Base-by-base conservation (phyloP, 1,284 basidiomycete genomes). In the Tetrapyrgos nigripes region DNA sequence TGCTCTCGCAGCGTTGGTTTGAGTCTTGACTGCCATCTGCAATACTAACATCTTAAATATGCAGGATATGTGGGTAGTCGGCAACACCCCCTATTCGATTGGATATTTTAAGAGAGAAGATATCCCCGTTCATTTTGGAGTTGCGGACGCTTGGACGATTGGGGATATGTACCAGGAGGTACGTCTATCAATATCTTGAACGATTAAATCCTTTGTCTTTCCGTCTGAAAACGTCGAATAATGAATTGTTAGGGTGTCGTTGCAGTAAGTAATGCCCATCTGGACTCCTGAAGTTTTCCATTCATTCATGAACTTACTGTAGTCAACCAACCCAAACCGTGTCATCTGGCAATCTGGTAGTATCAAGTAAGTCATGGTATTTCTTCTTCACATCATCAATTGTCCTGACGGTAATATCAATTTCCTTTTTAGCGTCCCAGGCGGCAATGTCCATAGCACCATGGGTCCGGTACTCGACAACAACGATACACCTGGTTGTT, bases 51-150 rank as follows among this genome's bases (percentile, higher is more conserved):
- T n/a, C n/a, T n/a, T n/a, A n/a, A n/a, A n/a, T n/a, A n/a, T n/a
- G n/a, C 31, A 57, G 55, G 55, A 57, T 52, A 49, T 57, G 29
- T 57, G 55, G 55, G 55, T 51, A 17, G 48, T 51, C 31, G 55
- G 49, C 13, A 57, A 57, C 49, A 50, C 50, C 17, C 55, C 55
- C 4, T 29, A 46, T 26, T 57, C 55, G 27, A 45, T 49, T 37
- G 55, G 55, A 19, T 50, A 57, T 23, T 52, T 52, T 50, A 28
- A 50, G 6, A 37, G 55, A 4, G 40, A 26, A 45, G 55, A 57
- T 31, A 14, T 57, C 19, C 55, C 55, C 4, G 49, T 57, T 19
- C 55, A 57, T 28, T 57, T 57, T 37, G 55, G 49, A 21, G 45
- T 57, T 26, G 55, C 55, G 8, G 55, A 57, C 35, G 55, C 37